Base-by-base conservation (phyloP, 2,329 filamentous ascomycete genomes). In the Neofusicoccum umdonicola region DNA sequence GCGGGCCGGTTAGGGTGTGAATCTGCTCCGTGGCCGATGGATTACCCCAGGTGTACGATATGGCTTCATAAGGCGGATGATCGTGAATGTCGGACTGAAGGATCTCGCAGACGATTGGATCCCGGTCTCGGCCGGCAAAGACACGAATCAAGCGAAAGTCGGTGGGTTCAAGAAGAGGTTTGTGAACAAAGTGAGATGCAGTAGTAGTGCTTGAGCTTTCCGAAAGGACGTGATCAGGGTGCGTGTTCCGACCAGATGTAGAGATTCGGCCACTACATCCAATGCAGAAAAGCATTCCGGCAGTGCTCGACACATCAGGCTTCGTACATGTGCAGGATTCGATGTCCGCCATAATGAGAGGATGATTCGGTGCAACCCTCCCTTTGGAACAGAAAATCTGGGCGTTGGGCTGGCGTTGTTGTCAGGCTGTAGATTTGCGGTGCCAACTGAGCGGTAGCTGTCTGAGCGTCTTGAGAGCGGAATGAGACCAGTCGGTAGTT, bases 41-140 rank as follows among this genome's bases (percentile, higher is more conserved):
- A 44, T 65, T 22, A 2, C 68, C 67, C 68, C 67, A 69, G 3
- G 63, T 64, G 31, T 68, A 69, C 9, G 67, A 68, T 2, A 69
- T 48, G 7, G 67, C 63, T 35, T 62, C 65, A 22, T 68, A 68
- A 8, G 42, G 9, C 2, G 65, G 65, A 15, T 50, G 42, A 12
- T 63, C 22, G n/a, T 58, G 37, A 5, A 64, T 8, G 8, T 37
- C 15, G 62, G 41, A 22, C 2, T 4, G 39, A 15, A 44, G 12
- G 8, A 45, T 31, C n/a, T 45, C 39, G 8, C 54, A 58, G 1
- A 19, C 39, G 6, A 58, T 34, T 19, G 41, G 54, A 3, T 12
- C 27, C 5, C 13, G 22, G n/a, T 12, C 5, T 6, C 7, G 39
- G 4, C 54, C 54, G 3, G 39, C 41, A 1, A 44, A 11, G 9